Evolutionary conservation across 441 rosid genomes (phyloP).

Genomic region (Metrosideros polymorpha): DNA sequence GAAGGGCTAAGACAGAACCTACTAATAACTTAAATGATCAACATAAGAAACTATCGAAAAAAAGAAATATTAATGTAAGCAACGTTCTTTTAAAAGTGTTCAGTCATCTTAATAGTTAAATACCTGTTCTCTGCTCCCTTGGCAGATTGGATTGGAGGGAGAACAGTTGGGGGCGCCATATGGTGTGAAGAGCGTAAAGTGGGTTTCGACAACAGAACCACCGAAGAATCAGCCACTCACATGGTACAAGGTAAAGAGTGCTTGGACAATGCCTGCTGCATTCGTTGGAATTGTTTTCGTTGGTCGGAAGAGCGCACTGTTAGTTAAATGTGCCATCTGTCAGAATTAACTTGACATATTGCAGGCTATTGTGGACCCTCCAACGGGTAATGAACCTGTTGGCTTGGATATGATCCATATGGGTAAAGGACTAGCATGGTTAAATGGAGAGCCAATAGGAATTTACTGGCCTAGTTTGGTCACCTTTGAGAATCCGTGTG

Average conservation of each 20-base stretch:
- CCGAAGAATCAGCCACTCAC: constrained; percentile 75
- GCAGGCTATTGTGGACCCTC: constrained; percentile 67
- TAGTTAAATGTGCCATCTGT: background rate
- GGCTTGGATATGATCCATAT: constrained; percentile 84
- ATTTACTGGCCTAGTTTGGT: constrained; percentile 75
- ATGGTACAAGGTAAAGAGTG: constrained; percentile 77
- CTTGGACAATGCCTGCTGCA: background rate
- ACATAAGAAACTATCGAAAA: background rate
- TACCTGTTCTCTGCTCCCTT: background rate
- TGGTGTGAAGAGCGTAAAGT: constrained; percentile 29
- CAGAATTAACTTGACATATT: background rate
- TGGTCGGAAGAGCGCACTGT: background rate
- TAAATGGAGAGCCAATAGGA: constrained; percentile 93
- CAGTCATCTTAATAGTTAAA: background rate
- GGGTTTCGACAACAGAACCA: constrained; percentile 61
- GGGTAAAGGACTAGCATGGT: constrained; percentile 99
- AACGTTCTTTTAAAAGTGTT: background rate
- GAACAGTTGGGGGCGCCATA: constrained; percentile 52
- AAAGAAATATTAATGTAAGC: background rate
- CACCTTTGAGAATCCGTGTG: constrained; percentile 38
- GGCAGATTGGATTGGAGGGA: constrained; percentile 80
- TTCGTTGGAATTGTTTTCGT: background rate
- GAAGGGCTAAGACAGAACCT: background rate
- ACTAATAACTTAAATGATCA: background rate
- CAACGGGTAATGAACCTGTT: constrained; percentile 78